phyloP scores from a whole-genome alignment of 2,329 filamentous ascomycete species.

The Fusarium sp. region DNA sequence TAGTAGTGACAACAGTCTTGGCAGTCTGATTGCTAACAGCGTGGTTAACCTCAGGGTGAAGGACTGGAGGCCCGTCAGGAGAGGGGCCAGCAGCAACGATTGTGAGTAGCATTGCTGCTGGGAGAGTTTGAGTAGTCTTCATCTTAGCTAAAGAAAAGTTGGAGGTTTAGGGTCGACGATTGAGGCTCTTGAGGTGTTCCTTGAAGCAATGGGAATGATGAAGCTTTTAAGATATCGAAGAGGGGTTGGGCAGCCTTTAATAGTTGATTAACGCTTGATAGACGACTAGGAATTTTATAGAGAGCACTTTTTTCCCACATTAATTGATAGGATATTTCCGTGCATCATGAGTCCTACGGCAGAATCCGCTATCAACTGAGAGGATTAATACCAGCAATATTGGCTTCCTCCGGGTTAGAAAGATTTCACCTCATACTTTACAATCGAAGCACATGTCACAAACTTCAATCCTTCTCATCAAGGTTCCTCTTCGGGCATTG shows the following conservation, averaged over 20 bases:
- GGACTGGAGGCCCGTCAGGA: neutral
- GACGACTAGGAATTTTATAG: neutral
- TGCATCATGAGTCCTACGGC: neutral
- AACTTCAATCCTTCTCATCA: neutral
- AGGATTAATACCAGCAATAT: neutral
- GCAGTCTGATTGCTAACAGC: slow-evolving; percentile 15
- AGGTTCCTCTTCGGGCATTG: neutral
- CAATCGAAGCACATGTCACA: neutral
- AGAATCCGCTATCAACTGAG: slow-evolving; percentile 1
- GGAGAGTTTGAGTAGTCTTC: slow-evolving; percentile 7
- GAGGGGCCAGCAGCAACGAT: slow-evolving; percentile 4
- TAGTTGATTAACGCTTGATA: neutral
- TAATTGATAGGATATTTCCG: neutral
- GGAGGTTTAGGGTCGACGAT: neutral
- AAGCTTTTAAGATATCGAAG: neutral
- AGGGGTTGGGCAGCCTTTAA: neutral
- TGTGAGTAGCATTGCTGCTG: slow-evolving; percentile 13
- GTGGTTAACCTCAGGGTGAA: neutral
- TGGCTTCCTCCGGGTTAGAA: neutral
- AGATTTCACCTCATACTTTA: neutral
- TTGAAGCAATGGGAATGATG: neutral
- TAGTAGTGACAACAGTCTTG: slow-evolving; percentile 47
- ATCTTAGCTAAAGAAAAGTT: slow-evolving; percentile 5
- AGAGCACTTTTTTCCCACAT: neutral
- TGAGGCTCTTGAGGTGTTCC: neutral